These are phyloP conservation scores for Coemansia sp. DNA, from an alignment of 192 early-diverging fungal species.

Conservation along the genomic window DNA sequence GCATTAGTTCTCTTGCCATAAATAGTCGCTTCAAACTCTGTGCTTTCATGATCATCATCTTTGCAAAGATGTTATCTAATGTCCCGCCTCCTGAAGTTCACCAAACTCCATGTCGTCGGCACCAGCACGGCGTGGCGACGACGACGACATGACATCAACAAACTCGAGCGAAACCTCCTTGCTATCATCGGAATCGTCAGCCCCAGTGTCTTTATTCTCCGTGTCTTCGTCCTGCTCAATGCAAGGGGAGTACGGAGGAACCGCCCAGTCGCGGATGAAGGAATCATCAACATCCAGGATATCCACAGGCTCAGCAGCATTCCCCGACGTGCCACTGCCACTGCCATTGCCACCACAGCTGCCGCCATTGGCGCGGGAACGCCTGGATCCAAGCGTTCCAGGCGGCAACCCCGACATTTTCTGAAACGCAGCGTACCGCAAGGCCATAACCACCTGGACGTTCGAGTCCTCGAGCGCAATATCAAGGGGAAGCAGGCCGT, in stretches of 20 bases:
- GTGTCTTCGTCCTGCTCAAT: constrained; percentile 8
- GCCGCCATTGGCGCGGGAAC: neutral
- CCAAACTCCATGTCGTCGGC: constrained; percentile 28
- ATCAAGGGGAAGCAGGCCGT: constrained; percentile 56
- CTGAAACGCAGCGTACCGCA: constrained; percentile 55
- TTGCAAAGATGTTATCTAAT: neutral
- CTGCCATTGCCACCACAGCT: neutral
- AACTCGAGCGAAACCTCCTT: constrained; percentile 12
- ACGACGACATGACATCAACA: constrained; percentile 11
- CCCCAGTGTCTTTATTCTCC: neutral
- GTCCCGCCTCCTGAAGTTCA: constrained; percentile 19
- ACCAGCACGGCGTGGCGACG: neutral
- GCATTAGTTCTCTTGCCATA: too few relatives aligned
- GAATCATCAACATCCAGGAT: constrained; percentile 51
- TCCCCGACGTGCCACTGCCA: constrained; percentile 3
- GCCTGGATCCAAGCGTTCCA: constrained; percentile 31
- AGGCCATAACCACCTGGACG: constrained; percentile 55
- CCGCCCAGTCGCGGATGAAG: constrained; percentile 50
- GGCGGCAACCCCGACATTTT: constrained; percentile 46
- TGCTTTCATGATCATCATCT: too few relatives aligned
- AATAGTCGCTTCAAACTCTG: too few relatives aligned
- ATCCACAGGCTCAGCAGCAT: constrained; percentile 34
- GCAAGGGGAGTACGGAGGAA: constrained; percentile 39
- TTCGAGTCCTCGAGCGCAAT: constrained; percentile 55
- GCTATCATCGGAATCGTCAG: neutral